phyloP scores from a whole-genome alignment of 169 alveolate genomes.

The Besnoitia besnoiti region DNA sequence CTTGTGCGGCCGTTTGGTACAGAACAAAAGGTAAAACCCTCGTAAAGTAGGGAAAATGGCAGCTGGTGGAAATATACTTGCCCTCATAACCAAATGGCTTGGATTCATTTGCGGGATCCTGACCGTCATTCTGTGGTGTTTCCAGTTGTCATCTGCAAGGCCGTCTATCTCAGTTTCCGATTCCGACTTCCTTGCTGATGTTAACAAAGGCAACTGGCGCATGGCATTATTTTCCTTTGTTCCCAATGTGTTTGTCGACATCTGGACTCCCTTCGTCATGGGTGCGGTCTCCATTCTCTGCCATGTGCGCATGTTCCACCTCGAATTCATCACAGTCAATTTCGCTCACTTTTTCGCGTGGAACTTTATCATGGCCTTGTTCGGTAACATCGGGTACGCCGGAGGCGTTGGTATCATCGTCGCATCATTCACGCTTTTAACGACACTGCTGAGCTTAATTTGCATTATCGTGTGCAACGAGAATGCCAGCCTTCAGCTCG shows the following conservation, averaged over 20 bases:
- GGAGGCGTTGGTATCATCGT: slow-evolving; percentile 67
- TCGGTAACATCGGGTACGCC: slow-evolving; percentile 67
- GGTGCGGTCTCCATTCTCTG: slow-evolving; percentile 57
- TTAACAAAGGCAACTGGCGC: slow-evolving; percentile 44
- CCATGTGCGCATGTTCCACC: slow-evolving; percentile 36
- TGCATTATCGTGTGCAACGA: slow-evolving; percentile 42
- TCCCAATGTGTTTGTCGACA: slow-evolving; percentile 50
- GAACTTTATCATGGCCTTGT: slow-evolving; percentile 57
- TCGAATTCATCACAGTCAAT: slow-evolving; percentile 42
- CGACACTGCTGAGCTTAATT: slow-evolving; percentile 56
- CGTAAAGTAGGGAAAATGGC: too few relatives aligned
- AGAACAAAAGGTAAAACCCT: too few relatives aligned
- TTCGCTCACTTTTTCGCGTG: slow-evolving; percentile 57
- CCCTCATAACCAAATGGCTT: slow-evolving; percentile 48
- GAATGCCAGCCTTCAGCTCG: slow-evolving; percentile 41
- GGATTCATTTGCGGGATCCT: slow-evolving; percentile 44
- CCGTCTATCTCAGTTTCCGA: not conserved
- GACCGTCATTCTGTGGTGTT: slow-evolving; percentile 53
- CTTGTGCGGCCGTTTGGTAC: too few relatives aligned
- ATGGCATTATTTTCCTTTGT: slow-evolving; percentile 53
- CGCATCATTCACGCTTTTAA: slow-evolving; percentile 57
- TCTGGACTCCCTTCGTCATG: slow-evolving; percentile 64
- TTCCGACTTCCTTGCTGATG: slow-evolving; percentile 17
- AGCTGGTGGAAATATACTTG: slow-evolving; percentile 1
- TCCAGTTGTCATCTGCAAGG: slow-evolving; percentile 46